Percentiles rank a stretch among this genome's conserved stretches.
Conservation (phyloP, 2,329 filamentous ascomycete species). For the Colletotrichum camelliae region DNA sequence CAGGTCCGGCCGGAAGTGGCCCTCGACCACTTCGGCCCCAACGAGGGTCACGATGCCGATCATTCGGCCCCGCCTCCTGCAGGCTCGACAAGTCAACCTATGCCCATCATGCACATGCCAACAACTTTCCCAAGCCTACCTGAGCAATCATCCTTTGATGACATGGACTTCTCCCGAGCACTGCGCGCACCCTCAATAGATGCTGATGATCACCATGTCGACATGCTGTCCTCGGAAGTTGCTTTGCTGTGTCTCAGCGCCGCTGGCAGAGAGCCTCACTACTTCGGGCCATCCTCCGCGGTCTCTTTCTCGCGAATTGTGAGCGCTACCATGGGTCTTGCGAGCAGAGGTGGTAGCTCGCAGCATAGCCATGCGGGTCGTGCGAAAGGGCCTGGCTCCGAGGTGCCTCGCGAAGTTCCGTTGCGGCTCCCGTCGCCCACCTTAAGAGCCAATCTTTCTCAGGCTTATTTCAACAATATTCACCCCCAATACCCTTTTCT, state of each 20-base stretch:
- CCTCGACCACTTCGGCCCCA: conserved; percentile 22
- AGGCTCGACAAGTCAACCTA: neutral
- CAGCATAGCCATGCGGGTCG: neutral
- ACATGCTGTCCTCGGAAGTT: conserved; percentile 32
- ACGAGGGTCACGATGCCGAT: neutral
- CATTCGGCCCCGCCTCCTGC: neutral
- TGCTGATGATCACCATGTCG: conserved; percentile 11
- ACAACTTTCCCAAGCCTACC: neutral
- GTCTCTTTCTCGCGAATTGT: conserved; percentile 35
- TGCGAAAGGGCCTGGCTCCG: neutral
- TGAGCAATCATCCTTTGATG: neutral
- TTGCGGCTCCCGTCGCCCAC: conserved; percentile 22
- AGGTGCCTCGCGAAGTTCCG: neutral
- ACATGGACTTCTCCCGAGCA: neutral
- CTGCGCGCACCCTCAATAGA: neutral
- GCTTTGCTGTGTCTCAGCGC: conserved; percentile 35
- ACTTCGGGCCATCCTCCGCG: conserved; percentile 40
- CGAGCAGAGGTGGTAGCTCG: conserved; percentile 2
- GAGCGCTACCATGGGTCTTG: conserved; percentile 27
- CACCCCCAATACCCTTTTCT: conserved; percentile 43
- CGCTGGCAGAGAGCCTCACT: conserved; percentile 38
- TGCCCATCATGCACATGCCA: neutral
- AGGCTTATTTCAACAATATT: conserved; percentile 41
- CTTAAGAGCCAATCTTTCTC: conserved; percentile 23
- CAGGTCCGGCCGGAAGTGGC: conserved; percentile 30